phyloP scores from a whole-genome alignment of 805 yeast genomes.

The Hanseniaspora taiwanica region DNA sequence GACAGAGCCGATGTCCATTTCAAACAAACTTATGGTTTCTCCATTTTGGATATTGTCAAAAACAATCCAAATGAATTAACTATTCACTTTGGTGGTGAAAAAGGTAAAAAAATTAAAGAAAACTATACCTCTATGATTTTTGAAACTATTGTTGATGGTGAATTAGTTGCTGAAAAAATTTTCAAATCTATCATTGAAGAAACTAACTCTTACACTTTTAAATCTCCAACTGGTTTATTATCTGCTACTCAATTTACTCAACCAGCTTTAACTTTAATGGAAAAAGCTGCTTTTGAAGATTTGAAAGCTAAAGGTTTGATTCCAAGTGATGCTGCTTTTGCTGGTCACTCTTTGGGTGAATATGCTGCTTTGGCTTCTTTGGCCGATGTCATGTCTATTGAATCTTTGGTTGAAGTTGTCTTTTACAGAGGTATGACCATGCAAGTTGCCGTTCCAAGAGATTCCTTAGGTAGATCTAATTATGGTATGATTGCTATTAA shows the following conservation, averaged over 20 bases:
- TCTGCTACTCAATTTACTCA: constrained; percentile 98
- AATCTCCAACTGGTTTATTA: constrained; percentile 85
- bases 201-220: constrained; percentile 78
- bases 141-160: constrained; percentile 83
- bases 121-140: constrained; percentile 96
- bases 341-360: constrained; percentile 99
- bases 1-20: constrained; percentile 94
- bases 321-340: constrained; percentile 86
- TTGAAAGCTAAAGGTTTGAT: constrained; percentile 92
- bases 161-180: constrained; percentile 79
- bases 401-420: constrained; percentile 91
- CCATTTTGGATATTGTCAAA: constrained; percentile 87
- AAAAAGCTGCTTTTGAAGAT: constrained; percentile 97
- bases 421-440: constrained; percentile 99
- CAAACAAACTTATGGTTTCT: constrained; percentile 88
- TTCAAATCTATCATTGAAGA: constrained; percentile 79
- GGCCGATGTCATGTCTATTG: constrained; percentile 98
- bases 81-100: constrained; percentile 94
- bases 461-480: constrained; percentile 86
- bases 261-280: constrained; percentile 98
- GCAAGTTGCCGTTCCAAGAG: constrained; percentile 99
- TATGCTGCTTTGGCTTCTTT: constrained; percentile 94
- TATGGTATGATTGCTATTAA: constrained; percentile 99
- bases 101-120: constrained; percentile 87
- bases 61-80: constrained; percentile 93